A percentile compares a stretch with the other conserved stretches of the same genome.
These are phyloP conservation scores for Phoma herbarum DNA, from an alignment of 2,329 filamentous ascomycete genomes.

Conservation along the genomic window DNA sequence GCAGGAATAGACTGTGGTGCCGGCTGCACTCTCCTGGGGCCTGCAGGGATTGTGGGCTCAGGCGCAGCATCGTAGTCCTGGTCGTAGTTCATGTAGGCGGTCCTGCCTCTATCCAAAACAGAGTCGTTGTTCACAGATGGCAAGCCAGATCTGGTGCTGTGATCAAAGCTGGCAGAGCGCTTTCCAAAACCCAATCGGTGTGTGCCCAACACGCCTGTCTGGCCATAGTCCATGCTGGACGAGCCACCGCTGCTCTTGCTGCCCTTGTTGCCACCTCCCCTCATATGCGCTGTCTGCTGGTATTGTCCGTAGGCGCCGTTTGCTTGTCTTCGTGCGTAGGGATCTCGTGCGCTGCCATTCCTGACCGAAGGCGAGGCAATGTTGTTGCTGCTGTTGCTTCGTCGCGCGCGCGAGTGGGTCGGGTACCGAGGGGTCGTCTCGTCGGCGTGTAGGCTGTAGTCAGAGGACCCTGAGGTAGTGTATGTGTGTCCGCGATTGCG, in stretches of 20 bases:
- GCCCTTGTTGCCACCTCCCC: constrained; percentile 64
- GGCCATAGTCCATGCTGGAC: constrained; percentile 72
- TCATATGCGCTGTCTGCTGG: constrained; percentile 42
- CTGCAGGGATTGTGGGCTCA: constrained; percentile 82
- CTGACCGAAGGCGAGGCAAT: constrained; percentile 54
- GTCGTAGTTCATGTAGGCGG: constrained; percentile 57
- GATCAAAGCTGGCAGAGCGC: constrained; percentile 79
- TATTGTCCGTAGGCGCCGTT: constrained; percentile 41
- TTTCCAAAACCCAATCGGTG: constrained; percentile 65
- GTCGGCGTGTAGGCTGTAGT: constrained; percentile 57
- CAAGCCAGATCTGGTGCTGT: constrained; percentile 44
- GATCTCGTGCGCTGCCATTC: constrained; percentile 49
- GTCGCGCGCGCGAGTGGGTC: constrained; percentile 62
- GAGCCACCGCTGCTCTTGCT: constrained; percentile 75
- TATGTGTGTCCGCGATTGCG: constrained; percentile 67
- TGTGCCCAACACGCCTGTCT: constrained; percentile 65
- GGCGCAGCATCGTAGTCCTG: constrained; percentile 82
- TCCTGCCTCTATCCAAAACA: constrained; percentile 55
- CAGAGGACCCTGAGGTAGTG: constrained; percentile 67
- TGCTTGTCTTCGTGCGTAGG: constrained; percentile 32
- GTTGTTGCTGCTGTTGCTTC: constrained; percentile 84
- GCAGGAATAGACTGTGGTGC: constrained; percentile 52
- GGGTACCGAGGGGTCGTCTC: constrained; percentile 54
- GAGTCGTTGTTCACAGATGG: constrained; percentile 52
- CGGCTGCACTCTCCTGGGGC: constrained; percentile 69